Evolutionary conservation across 2,329 filamentous ascomycete genomes (phyloP).

Genomic region (Sarocladium strictum): DNA sequence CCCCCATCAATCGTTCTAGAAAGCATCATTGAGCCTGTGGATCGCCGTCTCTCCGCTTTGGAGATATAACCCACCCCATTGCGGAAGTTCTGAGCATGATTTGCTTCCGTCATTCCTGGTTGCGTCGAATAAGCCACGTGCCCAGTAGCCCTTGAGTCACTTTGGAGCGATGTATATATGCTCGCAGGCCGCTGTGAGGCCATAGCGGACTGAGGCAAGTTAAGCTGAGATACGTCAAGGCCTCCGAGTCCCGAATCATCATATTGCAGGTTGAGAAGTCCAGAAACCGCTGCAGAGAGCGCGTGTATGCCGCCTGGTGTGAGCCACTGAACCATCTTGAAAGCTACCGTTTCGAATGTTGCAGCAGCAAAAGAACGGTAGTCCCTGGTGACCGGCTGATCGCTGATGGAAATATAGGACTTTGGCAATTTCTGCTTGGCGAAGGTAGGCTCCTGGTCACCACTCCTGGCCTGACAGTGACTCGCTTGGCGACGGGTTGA

Average conservation of each 20-base stretch:
- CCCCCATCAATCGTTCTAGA: not conserved
- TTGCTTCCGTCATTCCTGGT: not conserved
- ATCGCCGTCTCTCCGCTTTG: not conserved
- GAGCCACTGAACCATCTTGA: constrained; percentile 68
- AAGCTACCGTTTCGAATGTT: constrained; percentile 58
- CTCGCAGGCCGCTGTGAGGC: not conserved
- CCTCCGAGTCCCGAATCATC: not conserved
- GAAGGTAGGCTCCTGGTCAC: too few species aligned
- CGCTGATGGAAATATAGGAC: not conserved
- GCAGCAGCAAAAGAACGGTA: constrained; percentile 57
- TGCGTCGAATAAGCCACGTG: not conserved
- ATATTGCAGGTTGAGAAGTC: not conserved
- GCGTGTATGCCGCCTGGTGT: constrained; percentile 45
- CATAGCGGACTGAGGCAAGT: not conserved
- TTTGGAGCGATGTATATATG: too few species aligned
- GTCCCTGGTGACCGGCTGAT: constrained; percentile 40
- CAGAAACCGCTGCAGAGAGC: not conserved
- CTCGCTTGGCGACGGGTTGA: not conserved
- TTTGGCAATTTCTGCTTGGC: not conserved
- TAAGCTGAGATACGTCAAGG: not conserved
- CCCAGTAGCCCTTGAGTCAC: not conserved
- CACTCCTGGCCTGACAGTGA: not conserved
- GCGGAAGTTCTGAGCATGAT: not conserved
- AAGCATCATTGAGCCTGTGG: not conserved
- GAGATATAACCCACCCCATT: not conserved